A percentile compares a stretch with the other conserved stretches of the same genome.
Evolutionary conservation across 225 moss, liverwort and hornwort genomes (phyloP).

Genomic region (Marchantia paleacea): DNA sequence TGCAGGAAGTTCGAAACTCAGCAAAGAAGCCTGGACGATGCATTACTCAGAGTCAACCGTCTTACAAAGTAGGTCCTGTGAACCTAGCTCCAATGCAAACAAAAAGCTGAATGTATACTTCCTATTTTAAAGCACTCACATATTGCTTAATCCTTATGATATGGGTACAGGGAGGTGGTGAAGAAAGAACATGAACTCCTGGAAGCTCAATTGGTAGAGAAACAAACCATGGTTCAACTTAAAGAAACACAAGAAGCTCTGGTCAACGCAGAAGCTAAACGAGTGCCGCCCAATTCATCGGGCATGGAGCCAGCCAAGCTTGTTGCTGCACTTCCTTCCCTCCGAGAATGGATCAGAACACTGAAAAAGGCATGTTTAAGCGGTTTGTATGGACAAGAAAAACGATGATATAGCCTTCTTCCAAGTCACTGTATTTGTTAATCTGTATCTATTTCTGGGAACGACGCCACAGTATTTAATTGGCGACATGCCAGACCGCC

Average conservation of each 20-base stretch:
- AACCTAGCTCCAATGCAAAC: not conserved
- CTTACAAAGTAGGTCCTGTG: slow-evolving; percentile 54
- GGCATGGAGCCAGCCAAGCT: slow-evolving; percentile 59
- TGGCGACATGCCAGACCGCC: too few species aligned
- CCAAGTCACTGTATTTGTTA: too few species aligned
- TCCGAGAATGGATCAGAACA: slow-evolving; percentile 67
- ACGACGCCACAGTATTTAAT: too few species aligned
- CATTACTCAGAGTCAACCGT: slow-evolving; percentile 61
- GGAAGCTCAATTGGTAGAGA: slow-evolving; percentile 69
- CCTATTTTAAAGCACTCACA: not conserved
- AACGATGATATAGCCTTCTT: too few species aligned
- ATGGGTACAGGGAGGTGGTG: slow-evolving; percentile 56
- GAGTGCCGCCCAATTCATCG: slow-evolving; percentile 30
- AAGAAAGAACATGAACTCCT: slow-evolving; percentile 79
- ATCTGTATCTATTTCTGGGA: too few species aligned
- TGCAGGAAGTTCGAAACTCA: slow-evolving; percentile 83
- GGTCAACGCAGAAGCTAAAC: slow-evolving; percentile 36
- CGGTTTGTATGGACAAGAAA: too few species aligned
- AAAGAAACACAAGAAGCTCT: slow-evolving; percentile 56
- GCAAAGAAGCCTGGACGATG: slow-evolving; percentile 81
- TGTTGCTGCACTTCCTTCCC: slow-evolving; percentile 68
- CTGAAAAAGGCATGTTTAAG: slow-evolving; percentile 49
- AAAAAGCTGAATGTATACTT: not conserved
- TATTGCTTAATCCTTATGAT: not conserved
- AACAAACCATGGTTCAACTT: slow-evolving; percentile 62